These are phyloP conservation scores for Candida hungchunana DNA, from an alignment of 805 yeast species.

Conservation along the genomic window DNA sequence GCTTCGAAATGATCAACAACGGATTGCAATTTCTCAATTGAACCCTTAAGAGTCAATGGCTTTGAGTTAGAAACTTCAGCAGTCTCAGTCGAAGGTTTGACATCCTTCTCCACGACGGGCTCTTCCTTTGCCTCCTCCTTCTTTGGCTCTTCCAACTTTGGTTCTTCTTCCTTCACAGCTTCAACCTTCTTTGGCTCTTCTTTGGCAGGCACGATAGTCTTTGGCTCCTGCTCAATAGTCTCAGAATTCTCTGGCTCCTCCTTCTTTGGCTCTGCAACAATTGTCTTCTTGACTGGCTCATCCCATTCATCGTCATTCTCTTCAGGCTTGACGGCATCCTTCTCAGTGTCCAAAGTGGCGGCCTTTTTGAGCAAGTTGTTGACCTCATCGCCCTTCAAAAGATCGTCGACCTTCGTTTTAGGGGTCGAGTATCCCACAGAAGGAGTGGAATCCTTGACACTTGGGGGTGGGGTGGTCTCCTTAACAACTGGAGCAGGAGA, in stretches of 20 bases:
- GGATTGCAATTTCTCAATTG: conserved; percentile 61
- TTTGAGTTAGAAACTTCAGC: conserved; percentile 21
- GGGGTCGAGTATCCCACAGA: conserved; percentile 28
- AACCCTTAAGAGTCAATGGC: conserved; percentile 64
- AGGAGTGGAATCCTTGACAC: too few species aligned
- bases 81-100: conserved; percentile 14
- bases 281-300: conserved; percentile 20
- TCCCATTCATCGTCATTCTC: conserved; percentile 30
- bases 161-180: conserved; percentile 8
- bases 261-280: conserved; percentile 10
- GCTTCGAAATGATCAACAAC: conserved; percentile 56
- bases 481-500: conserved; percentile 19
- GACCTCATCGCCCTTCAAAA: conserved; percentile 45
- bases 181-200: conserved; percentile 11
- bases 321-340: conserved; percentile 19
- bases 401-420: conserved; percentile 43
- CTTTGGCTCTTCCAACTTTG: conserved; percentile 12
- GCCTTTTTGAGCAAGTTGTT: conserved; percentile 45
- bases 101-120: conserved; percentile 6
- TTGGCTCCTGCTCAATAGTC: conserved; percentile 16
- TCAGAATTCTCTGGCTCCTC: conserved; percentile 6
- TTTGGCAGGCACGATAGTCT: conserved; percentile 17
- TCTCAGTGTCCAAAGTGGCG: conserved; percentile 33
- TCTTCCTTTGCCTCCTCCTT: conserved; percentile 22
- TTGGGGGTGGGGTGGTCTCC: too few species aligned